Evolutionary conservation across 495 filamentous ascomycete genomes (phyloP).

Genomic region (Daldinia decipiens): DNA sequence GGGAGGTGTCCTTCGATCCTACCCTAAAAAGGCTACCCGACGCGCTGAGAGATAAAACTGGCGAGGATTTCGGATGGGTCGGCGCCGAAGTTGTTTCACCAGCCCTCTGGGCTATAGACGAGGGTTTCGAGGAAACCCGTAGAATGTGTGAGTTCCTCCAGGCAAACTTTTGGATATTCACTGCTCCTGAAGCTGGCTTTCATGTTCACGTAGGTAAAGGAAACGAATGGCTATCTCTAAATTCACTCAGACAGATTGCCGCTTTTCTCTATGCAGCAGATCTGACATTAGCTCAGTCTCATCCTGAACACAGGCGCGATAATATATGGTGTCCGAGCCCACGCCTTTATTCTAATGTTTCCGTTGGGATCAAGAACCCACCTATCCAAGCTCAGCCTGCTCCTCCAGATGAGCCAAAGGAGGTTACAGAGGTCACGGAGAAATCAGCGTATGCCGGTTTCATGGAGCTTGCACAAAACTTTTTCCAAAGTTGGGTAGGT

Average conservation of each 20-base stretch:
- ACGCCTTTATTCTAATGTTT: constrained; percentile 24
- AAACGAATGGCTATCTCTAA: constrained; percentile 10
- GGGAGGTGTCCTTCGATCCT: background rate
- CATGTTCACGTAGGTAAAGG: constrained; percentile 42
- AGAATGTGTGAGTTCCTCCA: constrained; percentile 27
- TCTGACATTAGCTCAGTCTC: constrained; percentile 32
- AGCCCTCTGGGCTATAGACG: constrained; percentile 24
- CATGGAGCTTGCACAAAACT: background rate
- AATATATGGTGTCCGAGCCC: constrained; percentile 11
- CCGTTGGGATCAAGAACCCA: background rate
- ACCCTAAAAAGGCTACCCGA: background rate
- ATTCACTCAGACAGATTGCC: constrained; percentile 16
- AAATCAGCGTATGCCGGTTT: background rate
- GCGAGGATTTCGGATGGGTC: constrained; percentile 11
- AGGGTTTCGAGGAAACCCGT: constrained; percentile 29
- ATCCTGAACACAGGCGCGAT: constrained; percentile 20
- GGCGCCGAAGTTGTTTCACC: constrained; percentile 29
- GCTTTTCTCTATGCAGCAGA: constrained; percentile 32
- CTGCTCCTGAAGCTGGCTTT: constrained; percentile 5
- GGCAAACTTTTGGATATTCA: constrained; percentile 16
- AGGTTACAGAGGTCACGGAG: background rate
- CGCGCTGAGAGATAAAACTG: background rate
- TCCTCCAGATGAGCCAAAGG: background rate
- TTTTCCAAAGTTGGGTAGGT: background rate
- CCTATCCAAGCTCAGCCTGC: background rate